Percentiles rank a stretch among this genome's conserved stretches.
These are phyloP conservation scores for Candida ipomoeae DNA, from an alignment of 805 yeast species.

Conservation along the genomic window DNA sequence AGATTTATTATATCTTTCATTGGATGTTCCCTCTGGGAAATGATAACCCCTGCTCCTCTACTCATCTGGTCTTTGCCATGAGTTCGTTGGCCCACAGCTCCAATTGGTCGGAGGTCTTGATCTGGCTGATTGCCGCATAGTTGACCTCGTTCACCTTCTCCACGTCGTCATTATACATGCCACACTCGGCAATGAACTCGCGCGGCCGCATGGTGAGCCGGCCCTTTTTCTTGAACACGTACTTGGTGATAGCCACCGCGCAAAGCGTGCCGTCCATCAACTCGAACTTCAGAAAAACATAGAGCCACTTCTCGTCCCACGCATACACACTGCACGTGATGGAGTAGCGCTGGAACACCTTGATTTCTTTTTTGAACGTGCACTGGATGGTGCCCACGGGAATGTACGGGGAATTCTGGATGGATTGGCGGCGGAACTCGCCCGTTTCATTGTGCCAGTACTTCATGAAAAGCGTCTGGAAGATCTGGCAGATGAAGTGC, in stretches of 20 bases:
- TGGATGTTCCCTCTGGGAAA: too few species aligned
- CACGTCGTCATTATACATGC: constrained; percentile 50
- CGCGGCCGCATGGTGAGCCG: constrained; percentile 69
- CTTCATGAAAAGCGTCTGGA: constrained; percentile 52
- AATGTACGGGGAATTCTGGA: constrained; percentile 50
- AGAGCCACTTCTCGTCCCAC: constrained; percentile 89
- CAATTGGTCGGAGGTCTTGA: constrained; percentile 31
- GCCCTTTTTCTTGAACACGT: constrained; percentile 71
- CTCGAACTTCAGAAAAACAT: constrained; percentile 57
- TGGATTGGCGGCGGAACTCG: constrained; percentile 25
- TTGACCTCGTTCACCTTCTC: constrained; percentile 40
- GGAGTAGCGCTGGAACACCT: constrained; percentile 55
- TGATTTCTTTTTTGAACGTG: constrained; percentile 68
- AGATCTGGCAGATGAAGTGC: constrained; percentile 50
- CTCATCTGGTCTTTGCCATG: not conserved
- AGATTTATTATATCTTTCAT: too few species aligned
- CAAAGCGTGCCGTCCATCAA: constrained; percentile 29
- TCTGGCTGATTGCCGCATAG: constrained; percentile 34
- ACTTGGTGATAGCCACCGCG: constrained; percentile 67
- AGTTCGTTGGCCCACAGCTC: constrained; percentile 28
- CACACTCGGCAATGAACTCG: constrained; percentile 53
- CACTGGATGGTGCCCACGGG: constrained; percentile 76
- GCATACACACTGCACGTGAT: constrained; percentile 61
- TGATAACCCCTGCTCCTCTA: too few species aligned
- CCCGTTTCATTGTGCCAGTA: constrained; percentile 37